phyloP scores from a whole-genome alignment of 1,284 basidiomycete genomes.

The Cutaneotrichosporon arboriforme region DNA sequence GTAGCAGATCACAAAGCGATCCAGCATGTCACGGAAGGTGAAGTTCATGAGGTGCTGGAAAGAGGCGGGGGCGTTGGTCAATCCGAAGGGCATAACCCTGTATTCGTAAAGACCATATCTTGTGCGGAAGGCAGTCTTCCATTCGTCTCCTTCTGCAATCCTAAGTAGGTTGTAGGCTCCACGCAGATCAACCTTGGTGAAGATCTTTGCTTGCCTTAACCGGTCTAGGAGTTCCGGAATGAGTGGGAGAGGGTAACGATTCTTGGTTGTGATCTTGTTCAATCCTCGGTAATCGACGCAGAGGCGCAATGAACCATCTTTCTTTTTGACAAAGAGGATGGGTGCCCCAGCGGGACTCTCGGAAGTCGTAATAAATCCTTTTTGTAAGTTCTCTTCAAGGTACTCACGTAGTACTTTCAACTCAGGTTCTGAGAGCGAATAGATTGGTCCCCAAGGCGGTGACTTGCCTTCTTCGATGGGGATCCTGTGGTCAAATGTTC shows the following conservation, averaged over 20 bases:
- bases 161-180: constrained; percentile 37
- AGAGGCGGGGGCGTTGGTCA: constrained; percentile 48
- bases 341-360: constrained; percentile 41
- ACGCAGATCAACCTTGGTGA: constrained; percentile 39
- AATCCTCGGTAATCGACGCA: constrained; percentile 52
- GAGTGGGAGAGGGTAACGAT: constrained; percentile 29
- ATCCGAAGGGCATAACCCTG: constrained; percentile 48
- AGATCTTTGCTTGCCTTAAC: constrained; percentile 31
- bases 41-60: constrained; percentile 43
- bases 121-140: constrained; percentile 46
- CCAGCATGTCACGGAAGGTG: constrained; percentile 28
- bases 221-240: constrained; percentile 30
- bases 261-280: constrained; percentile 48
- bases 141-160: constrained; percentile 31
- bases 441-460: constrained; percentile 45
- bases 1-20: constrained; percentile 34
- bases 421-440: constrained; percentile 42
- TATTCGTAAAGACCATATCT: constrained; percentile 47
- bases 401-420: constrained; percentile 46
- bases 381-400: constrained; percentile 46
- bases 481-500: constrained; percentile 34
- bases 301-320: constrained; percentile 47
- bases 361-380: constrained; percentile 36
- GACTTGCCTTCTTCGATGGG: constrained; percentile 23
- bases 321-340: constrained; percentile 53